Base-by-base conservation (phyloP, 2,329 filamentous ascomycete species). In the Microdochium nivale region DNA sequence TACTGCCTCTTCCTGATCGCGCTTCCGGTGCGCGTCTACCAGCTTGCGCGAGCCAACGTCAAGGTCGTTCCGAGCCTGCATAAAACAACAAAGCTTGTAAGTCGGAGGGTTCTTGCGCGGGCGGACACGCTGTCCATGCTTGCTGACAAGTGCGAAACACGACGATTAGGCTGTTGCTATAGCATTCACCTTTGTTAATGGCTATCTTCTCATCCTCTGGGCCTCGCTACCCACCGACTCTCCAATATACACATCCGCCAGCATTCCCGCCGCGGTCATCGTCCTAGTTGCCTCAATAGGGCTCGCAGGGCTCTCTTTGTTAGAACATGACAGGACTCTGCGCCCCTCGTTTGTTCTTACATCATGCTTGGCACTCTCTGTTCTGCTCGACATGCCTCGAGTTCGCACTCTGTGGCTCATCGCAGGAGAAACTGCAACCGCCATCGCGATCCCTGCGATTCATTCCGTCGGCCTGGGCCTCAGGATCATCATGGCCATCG, bases 1-100 rank as follows among this genome's bases (percentile, higher is more conserved):
- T 33, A 53, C n/a, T 49, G 51, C 3, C 30, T 61, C 4, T 11
- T 60, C 3, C 51, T 59, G 11, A 24, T 57, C n/a, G 48, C 51
- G 11, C 25, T 55, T 19, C 58, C 56, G 8, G 43, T 47, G 7
- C 53, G 59, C 2, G 40, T 57, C 14, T 56, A 21, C 19, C 40
- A 44, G 21, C 40, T 44, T 11, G 40, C 21, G 40, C n/a, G 40
- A 23, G 19, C 40, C 40, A 19, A 44, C 13, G 40, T 44, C 40
- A 44, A 44, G 40, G 40, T 44, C 21, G 40, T 44, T 7, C 40
- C 40, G 5, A 44, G 40, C 19, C 40, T 44, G 16, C 40, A 23
- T 19, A 44, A 44, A 19, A 44, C 16, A 44, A 19, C 23, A 11
- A 44, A 44, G 40, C 40, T 44, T 44, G 40, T 44, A 44, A 44